Evolutionary conservation across 768 basidiomycete genomes (phyloP).

Genomic region (Floccularia luteovirens): DNA sequence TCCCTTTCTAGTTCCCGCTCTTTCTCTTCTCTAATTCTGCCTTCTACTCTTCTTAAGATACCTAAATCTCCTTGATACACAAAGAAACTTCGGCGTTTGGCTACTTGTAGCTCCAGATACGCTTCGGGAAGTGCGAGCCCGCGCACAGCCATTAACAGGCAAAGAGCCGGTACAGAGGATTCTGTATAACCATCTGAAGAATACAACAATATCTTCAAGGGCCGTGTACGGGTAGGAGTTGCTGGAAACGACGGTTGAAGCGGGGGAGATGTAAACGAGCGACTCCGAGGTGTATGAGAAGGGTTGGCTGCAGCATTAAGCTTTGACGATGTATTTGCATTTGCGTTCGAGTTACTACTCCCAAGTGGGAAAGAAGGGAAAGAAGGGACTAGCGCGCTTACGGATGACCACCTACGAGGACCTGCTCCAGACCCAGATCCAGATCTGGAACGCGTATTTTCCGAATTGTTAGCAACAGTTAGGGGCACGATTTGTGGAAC

Average conservation of each 20-base stretch:
- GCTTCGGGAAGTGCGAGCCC: conserved; percentile 74
- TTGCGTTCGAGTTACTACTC: conserved; percentile 4
- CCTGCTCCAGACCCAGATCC: conserved; percentile 4
- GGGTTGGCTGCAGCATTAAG: no score
- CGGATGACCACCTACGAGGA: conserved; percentile 35
- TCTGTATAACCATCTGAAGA: conserved; percentile 92
- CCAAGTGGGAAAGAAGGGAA: conserved; percentile 16
- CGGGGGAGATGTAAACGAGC: conserved; percentile 24
- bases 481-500: conserved; percentile 8
- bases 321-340: conserved; percentile 16
- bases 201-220: conserved; percentile 72
- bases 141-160: conserved; percentile 76
- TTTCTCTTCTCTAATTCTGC: conserved; percentile 30
- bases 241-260: conserved; percentile 9
- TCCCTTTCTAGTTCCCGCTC: conserved; percentile 27
- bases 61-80: conserved; percentile 81
- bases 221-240: conserved; percentile 38
- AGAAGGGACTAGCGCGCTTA: conserved; percentile 30
- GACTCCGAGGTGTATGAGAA: no score
- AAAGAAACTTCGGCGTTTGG: conserved; percentile 79
- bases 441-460: conserved; percentile 5
- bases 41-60: conserved; percentile 66
- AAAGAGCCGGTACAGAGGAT: conserved; percentile 80
- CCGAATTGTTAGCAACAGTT: conserved; percentile 5
- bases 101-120: conserved; percentile 85